phyloP scores from a whole-genome alignment of 106 monocot genomes.

The Phalaenopsis aphrodite region DNA sequence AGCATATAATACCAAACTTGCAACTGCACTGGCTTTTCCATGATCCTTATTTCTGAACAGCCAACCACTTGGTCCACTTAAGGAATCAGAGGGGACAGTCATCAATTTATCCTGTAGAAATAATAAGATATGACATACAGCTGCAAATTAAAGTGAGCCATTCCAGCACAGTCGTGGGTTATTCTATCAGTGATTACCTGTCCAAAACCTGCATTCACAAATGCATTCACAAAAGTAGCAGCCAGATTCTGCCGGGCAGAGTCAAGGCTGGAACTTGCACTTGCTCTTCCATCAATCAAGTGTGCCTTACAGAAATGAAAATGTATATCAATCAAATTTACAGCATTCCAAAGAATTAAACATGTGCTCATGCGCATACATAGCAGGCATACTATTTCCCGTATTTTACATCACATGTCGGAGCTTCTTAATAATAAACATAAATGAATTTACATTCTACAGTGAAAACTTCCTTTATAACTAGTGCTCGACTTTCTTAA shows the following conservation, averaged over 20 bases:
- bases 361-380: neutral
- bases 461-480: neutral
- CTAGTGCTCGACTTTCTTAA: neutral
- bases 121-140: neutral
- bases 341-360: neutral
- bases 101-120: constrained; percentile 84
- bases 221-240: constrained; percentile 98
- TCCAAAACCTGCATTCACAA: constrained; percentile 98
- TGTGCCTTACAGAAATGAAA: constrained; percentile 43
- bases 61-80: constrained; percentile 40
- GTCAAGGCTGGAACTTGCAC: constrained; percentile 82
- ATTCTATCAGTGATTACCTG: constrained; percentile 38
- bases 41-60: constrained; percentile 98
- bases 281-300: constrained; percentile 89
- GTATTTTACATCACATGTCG: neutral
- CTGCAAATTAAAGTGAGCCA: neutral
- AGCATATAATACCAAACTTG: constrained; percentile 65
- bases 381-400: neutral
- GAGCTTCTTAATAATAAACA: neutral
- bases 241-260: constrained; percentile 95
- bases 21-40: constrained; percentile 95
- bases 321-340: neutral
- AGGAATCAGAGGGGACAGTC: constrained; percentile 70
- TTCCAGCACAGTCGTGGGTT: neutral
- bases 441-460: neutral